Base-by-base conservation (phyloP, 129 eudicot genomes). In the Arctium lappa region DNA sequence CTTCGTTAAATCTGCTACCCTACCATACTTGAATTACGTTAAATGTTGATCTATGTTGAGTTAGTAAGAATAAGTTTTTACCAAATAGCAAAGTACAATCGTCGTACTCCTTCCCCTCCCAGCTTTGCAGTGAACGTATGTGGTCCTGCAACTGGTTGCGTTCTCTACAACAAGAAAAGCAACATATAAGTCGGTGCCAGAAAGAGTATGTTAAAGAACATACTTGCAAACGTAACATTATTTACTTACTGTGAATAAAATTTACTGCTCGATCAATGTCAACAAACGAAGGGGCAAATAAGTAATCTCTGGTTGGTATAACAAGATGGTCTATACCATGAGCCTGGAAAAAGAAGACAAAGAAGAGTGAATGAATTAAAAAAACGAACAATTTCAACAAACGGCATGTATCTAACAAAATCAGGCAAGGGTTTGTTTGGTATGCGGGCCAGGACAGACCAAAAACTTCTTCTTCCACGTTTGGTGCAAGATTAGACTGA, bases 31-130 rank as follows among this genome's bases (percentile, higher is more conserved):
- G 30, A 78, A 79, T 40, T 66, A 29, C 3, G 75, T 71, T 37
- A 53, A 60, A 62, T 15, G 27, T 13, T 60, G 13, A 48, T 8
- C 2, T 34, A 65, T 38, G 27, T 33, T 33, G 27, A 22, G 27
- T 22, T 22, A 0, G 33, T 84, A 66, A 68, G 78, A 37, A 84
- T 22, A 22, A 30, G 18, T 11, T 39, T 34, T 77, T 83, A 92
- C 98, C 91, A 94, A 87, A 87, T 94, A 94, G 79, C 98, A 94
- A 40, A 94, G 98, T 8, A 92, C 98, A 65, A 94, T 78, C 5
- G 98, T 94, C 66, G 98, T 92, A 86, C 98, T 94, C 86, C 98
- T 77, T 60, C 98, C 98, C 79, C 98, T 83, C 74, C 98, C 98
- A 79, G 98, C 98, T 90, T 94, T 94, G 86, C 97, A 94, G 87